Evolutionary conservation across 805 yeast genomes (phyloP), one percentile per base, ranked within the genome.

Genomic region (Debaryomyces maramus): DNA sequence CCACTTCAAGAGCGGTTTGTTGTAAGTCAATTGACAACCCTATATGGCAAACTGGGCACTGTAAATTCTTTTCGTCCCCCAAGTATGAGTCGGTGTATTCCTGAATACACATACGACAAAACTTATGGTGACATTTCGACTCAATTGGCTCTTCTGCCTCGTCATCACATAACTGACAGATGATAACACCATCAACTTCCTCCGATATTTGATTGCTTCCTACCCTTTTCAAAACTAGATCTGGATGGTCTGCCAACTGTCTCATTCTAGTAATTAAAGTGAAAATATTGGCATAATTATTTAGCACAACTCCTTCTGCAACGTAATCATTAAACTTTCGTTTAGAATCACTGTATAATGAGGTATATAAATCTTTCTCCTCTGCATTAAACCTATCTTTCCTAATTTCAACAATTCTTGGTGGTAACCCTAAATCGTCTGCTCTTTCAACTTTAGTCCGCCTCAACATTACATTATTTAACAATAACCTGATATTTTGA

Each of bases 171-270:
- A 93, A 59, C 50, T 88, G 95, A 58, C 99, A 93, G 30, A 93
- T 83, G 27, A 70, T 65, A 8, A 89, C 78, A 1, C 79, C 79
- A 8, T 74, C 76, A 5, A 67, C 58, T 10, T 77, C 78, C 20
- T 52, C 54, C 1, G 69, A 45, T 6, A 44, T 62, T 48, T 50
- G 61, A 49, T 53, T 64, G 8, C 65, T 55, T 3, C 77, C 77
- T 21, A 82, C 74, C 38, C 90, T 72, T 50, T 89, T 81, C 56
- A 93, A 69, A 1, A 93, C 97, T 46, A 93, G 70, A 65, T 93
- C 99, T 0, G 99, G 99, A 62, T 93, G 99, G 60, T 93, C 99
- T 0, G 99, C 98, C 52, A 93, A 71, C 63, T 93, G 99, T 53
- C 99, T 79, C 99, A 93, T 95, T 53, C 99, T 73, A 0, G 99